Evolutionary conservation across 305 asterid species (phyloP), one percentile per base, ranked within the genome.

Genomic region (Fraxinus platypoda): DNA sequence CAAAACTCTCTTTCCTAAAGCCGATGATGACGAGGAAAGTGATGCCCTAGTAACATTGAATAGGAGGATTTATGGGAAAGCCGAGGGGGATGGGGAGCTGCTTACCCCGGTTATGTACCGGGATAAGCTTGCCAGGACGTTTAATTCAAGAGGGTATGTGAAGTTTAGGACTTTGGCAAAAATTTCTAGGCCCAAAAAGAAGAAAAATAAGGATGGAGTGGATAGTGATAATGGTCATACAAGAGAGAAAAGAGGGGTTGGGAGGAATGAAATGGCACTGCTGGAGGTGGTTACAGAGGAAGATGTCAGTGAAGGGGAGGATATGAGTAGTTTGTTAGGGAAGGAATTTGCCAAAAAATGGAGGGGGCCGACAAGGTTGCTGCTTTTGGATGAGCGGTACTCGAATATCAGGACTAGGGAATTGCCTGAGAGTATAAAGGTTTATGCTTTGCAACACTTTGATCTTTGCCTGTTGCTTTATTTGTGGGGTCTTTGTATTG

Each of bases 381-480:
- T 96, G 82, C 90, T 96, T 34, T 84, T 96, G 89, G 98, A 93
- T 85, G 98, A 94, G 84, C 62, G 23, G 8, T 52, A 52, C 62
- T 89, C 90, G 1, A 64, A 85, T 87, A 88, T 81, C 68, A 68
- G 59, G 83, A 72, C 90, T 21, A 91, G 90, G 41, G 97, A 93
- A 82, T 84, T 96, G 92, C 99, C 99, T 4, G 93, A 91, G 87
- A 97, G 98, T 52, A 88, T 70, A 6, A 70, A 96, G 98, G 98
- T 95, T 84, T 74, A 35, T 76, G 34, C 75, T 78, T 71, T 54
- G 76, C 79, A n/a, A 72, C 59, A 64, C 72, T 83, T 57, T 68
- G 73, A 38, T 82, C 74, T n/a, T 37, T 28, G 57, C 8, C 43
- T 35, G 80, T 75, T 86, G 25, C 75, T 59, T 72, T 84, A 71